Evolutionary conservation across 768 basidiomycete genomes (phyloP).

Genomic region (Lactarius trivialis): DNA sequence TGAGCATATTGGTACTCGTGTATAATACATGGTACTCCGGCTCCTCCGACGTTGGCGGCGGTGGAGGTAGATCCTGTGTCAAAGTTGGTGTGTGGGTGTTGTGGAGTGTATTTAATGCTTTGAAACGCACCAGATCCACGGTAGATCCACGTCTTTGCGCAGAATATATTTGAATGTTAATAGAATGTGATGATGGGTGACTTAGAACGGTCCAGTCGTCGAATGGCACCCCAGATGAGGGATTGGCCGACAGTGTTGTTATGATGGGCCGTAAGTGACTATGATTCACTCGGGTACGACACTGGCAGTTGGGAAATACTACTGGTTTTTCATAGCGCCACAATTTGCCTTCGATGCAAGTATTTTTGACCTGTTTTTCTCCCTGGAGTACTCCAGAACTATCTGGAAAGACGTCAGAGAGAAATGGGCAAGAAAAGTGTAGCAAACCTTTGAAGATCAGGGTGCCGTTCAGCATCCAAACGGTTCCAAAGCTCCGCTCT

Average conservation of each 20-base stretch:
- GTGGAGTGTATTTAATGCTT: background rate
- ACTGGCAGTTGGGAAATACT: background rate
- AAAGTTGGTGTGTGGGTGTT: background rate
- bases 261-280: background rate
- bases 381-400: slow-evolving; percentile 4
- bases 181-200: background rate
- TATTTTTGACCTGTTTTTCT: background rate
- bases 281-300: background rate
- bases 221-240: background rate
- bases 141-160: background rate
- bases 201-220: background rate
- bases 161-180: background rate
- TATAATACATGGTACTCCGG: background rate
- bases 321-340: background rate
- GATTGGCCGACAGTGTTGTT: background rate
- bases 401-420: background rate
- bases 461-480: background rate
- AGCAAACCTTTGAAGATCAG: slow-evolving; percentile 8
- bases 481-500: background rate
- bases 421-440: background rate
- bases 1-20: background rate
- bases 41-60: background rate
- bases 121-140: background rate
- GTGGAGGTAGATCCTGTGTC: background rate
- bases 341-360: background rate